phyloP scores from a whole-genome alignment of 306 rosid species.

The Luffa acutangula region DNA sequence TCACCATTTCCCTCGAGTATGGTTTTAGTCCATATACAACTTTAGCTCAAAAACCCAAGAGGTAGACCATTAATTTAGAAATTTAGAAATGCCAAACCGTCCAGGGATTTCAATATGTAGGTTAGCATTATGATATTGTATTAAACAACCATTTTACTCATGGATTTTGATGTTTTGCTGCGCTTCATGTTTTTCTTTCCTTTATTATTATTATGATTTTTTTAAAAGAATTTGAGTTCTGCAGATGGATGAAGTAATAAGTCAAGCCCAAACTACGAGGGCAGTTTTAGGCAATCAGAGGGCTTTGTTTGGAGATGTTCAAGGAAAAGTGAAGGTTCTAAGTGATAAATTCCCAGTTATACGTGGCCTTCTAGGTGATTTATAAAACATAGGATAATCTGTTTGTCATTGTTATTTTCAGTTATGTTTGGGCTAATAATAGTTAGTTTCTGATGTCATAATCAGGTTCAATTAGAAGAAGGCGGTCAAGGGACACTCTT shows the following conservation, averaged over 20 bases:
- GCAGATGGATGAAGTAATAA: conserved; percentile 96
- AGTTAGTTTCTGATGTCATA: not conserved
- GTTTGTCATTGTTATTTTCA: not conserved
- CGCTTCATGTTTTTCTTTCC: not conserved
- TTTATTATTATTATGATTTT: not conserved
- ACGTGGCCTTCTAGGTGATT: conserved; percentile 74
- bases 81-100: not conserved
- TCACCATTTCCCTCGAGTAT: not conserved
- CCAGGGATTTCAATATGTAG: not conserved
- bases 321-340: conserved; percentile 82
- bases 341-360: conserved; percentile 82
- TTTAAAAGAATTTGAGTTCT: not conserved
- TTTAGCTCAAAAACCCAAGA: not conserved
- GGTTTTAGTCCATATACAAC: not conserved
- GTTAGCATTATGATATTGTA: not conserved
- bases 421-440: not conserved
- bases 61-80: not conserved
- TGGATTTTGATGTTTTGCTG: not conserved
- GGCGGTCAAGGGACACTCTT: conserved; percentile 80
- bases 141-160: not conserved
- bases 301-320: conserved; percentile 81
- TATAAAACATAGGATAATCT: not conserved
- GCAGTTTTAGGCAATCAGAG: conserved; percentile 81
- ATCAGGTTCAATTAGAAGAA: conserved; percentile 81
- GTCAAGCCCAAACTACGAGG: conserved; percentile 97